Evolutionary conservation across 2,329 filamentous ascomycete genomes (phyloP).

Genomic region (Exophiala alcalophila): DNA sequence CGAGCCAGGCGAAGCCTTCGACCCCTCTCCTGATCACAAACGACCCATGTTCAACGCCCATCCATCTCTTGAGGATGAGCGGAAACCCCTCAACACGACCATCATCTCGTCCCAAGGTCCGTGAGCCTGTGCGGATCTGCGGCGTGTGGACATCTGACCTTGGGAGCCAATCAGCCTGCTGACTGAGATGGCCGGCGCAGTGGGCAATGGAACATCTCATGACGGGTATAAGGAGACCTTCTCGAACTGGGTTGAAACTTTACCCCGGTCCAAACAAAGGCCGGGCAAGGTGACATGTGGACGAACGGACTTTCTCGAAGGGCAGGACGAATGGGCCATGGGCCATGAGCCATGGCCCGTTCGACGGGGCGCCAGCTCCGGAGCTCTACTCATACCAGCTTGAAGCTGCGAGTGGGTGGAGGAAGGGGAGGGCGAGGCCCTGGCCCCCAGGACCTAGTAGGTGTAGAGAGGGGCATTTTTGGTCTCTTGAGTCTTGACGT

Average conservation of each 20-base stretch:
- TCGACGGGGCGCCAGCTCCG: neutral
- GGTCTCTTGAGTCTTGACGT: no score
- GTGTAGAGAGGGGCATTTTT: no score
- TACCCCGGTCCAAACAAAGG: neutral
- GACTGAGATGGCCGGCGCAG: slow-evolving; percentile 1
- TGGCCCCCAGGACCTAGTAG: no score
- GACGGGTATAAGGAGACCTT: slow-evolving; percentile 27
- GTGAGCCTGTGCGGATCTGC: slow-evolving; percentile 10
- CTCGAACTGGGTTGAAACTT: slow-evolving; percentile 8
- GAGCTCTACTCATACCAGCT: neutral
- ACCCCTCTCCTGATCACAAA: slow-evolving; percentile 19
- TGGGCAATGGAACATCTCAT: slow-evolving; percentile 22
- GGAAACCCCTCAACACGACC: slow-evolving; percentile 26
- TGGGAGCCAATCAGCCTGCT: slow-evolving; percentile 9
- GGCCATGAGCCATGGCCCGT: neutral
- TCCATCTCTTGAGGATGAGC: slow-evolving; percentile 22
- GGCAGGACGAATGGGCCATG: slow-evolving; percentile 6
- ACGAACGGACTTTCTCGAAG: slow-evolving; percentile 16
- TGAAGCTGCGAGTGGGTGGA: slow-evolving; percentile 8
- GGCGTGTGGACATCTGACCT: slow-evolving; percentile 15
- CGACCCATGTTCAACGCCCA: neutral
- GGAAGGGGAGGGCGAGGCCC: no score
- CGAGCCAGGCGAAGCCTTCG: slow-evolving; percentile 2
- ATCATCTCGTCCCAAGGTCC: neutral
- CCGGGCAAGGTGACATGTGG: slow-evolving; percentile 11